Percentiles rank a stretch among this genome's conserved stretches.
Evolutionary conservation across 106 monocot species (phyloP).

Genomic region (Hemerocallis citrina): DNA sequence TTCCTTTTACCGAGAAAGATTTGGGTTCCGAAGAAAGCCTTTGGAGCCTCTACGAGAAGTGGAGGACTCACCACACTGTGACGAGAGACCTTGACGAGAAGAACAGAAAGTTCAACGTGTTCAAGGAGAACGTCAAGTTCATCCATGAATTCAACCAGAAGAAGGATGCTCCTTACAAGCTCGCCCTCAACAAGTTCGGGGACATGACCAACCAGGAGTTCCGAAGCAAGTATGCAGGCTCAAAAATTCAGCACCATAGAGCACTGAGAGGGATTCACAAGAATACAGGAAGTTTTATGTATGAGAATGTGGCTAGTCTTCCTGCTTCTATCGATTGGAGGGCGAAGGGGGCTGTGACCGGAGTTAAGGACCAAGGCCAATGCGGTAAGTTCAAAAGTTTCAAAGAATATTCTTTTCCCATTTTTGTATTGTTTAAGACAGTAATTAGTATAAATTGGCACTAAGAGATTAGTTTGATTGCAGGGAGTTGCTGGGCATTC

Average conservation of each 20-base stretch:
- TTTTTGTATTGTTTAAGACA: no score
- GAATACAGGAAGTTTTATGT: constrained; percentile 4
- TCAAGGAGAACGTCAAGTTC: constrained; percentile 44
- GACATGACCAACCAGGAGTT: constrained; percentile 53
- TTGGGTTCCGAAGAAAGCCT: constrained; percentile 51
- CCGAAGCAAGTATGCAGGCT: constrained; percentile 19
- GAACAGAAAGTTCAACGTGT: constrained; percentile 40
- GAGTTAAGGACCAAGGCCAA: constrained; percentile 5
- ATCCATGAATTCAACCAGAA: constrained; percentile 50
- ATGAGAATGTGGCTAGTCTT: background rate
- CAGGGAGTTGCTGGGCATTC: constrained; percentile 78
- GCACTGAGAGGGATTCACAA: background rate
- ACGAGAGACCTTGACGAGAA: constrained; percentile 40
- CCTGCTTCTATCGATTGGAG: constrained; percentile 7
- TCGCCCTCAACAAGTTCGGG: constrained; percentile 47
- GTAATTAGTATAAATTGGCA: no score
- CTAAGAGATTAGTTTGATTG: no score
- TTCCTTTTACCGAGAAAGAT: constrained; percentile 48
- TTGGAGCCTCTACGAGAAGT: constrained; percentile 51
- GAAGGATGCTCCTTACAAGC: constrained; percentile 25
- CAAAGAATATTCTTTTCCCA: background rate
- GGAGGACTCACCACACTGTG: constrained; percentile 46
- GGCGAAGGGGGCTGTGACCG: background rate
- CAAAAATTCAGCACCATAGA: constrained; percentile 19
- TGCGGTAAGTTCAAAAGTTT: background rate